A percentile compares a stretch with the other conserved stretches of the same genome.
These are phyloP conservation scores for Emergomyces africanus DNA, from an alignment of 2,329 filamentous ascomycete species.

Conservation along the genomic window DNA sequence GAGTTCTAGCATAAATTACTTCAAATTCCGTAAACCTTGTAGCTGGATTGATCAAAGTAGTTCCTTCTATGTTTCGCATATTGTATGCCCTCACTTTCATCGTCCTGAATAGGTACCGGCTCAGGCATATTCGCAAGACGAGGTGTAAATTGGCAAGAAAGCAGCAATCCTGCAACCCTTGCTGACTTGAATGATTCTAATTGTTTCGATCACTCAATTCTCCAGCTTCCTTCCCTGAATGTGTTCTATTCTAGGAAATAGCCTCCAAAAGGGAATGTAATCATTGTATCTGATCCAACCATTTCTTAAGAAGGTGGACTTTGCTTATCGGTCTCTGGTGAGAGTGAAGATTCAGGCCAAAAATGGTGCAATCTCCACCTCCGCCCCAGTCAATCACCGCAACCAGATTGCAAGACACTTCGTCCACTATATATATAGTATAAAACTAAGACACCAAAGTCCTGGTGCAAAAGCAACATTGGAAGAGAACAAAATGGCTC, in stretches of 20 bases:
- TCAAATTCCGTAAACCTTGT: conserved; percentile 22
- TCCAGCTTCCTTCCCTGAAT: not conserved
- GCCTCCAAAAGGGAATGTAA: not conserved
- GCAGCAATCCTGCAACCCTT: not conserved
- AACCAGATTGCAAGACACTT: conserved; percentile 23
- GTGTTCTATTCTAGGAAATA: not conserved
- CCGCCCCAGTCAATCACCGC: conserved; percentile 34
- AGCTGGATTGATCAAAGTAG: conserved; percentile 24
- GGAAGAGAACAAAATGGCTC: conserved; percentile 25
- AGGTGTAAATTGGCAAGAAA: conserved; percentile 30
- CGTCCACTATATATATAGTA: conserved; percentile 33
- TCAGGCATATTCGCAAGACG: conserved; percentile 25
- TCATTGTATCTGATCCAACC: conserved; percentile 22
- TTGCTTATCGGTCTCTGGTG: conserved; percentile 22
- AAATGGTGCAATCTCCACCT: conserved; percentile 32
- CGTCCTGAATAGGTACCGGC: conserved; percentile 24
- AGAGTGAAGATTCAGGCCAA: conserved; percentile 28
- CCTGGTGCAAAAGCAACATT: conserved; percentile 29
- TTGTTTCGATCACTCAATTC: not conserved
- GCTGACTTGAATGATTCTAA: not conserved
- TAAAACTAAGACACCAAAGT: conserved; percentile 26
- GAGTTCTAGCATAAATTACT: not conserved
- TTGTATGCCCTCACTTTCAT: conserved; percentile 29
- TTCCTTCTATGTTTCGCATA: conserved; percentile 26
- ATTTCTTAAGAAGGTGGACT: conserved; percentile 23